phyloP scores from a whole-genome alignment of 306 rosid genomes.

The Trifolium repens region DNA sequence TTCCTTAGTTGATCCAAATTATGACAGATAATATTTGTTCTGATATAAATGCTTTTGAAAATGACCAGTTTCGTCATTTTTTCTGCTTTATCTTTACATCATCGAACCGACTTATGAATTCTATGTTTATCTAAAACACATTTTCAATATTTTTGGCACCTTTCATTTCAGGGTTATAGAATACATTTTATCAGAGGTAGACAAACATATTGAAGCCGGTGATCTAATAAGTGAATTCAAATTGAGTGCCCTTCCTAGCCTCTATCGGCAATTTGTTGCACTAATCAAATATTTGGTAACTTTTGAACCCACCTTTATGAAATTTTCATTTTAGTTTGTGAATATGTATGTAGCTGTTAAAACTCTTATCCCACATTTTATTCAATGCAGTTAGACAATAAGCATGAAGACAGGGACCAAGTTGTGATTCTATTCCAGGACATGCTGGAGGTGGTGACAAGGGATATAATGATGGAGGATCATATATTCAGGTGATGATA shows the following conservation, averaged over 20 bases:
- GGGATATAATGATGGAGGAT: constrained; percentile 96
- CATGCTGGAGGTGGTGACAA: constrained; percentile 92
- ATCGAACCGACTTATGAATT: constrained; percentile 13
- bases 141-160: constrained; percentile 22
- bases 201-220: constrained; percentile 53
- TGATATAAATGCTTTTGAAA: not conserved
- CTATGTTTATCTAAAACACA: constrained; percentile 15
- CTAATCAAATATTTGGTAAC: constrained; percentile 79
- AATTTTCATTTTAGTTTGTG: constrained; percentile 8
- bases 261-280: constrained; percentile 69
- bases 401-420: constrained; percentile 72
- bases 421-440: constrained; percentile 96
- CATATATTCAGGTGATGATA: constrained; percentile 67
- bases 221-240: constrained; percentile 59
- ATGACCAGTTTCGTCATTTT: constrained; percentile 8
- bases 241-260: constrained; percentile 93
- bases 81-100: constrained; percentile 3
- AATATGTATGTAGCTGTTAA: constrained; percentile 33
- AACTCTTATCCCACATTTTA: constrained; percentile 34
- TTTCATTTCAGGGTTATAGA: constrained; percentile 70
- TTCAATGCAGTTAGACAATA: constrained; percentile 69
- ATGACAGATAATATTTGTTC: not conserved
- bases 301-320: constrained; percentile 1
- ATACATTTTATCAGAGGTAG: constrained; percentile 70
- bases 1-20: constrained; percentile 1